Evolutionary conservation across 371 early-diverging fungal genomes (phyloP), one percentile per base, ranked within the genome.

Genomic region (Mucor racemosus): DNA sequence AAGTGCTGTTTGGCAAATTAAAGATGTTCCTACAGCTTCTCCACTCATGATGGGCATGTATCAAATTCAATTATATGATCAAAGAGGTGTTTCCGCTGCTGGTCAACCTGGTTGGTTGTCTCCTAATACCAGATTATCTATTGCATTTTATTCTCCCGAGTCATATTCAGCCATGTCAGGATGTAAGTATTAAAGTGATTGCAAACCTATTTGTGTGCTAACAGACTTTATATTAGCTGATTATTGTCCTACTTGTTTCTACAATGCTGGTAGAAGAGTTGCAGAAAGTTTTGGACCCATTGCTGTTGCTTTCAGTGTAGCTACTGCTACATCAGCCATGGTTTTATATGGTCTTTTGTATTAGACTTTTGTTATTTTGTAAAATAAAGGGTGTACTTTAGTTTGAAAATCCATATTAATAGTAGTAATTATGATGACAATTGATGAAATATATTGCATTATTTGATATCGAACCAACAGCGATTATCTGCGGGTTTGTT

Each of bases 41-140:
- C 84, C 84, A 5, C 57, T 84, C 50, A 75, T 81, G 71, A 76
- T 75, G 66, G 84, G 81, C 10, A 68, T 62, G 41, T 84, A 84
- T 69, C 72, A 76, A 35, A 68, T 84, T 36, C 78, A 78, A 50
- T 53, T 84, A 0, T 79, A 78, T 38, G 84, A 84, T 69, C 84
- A 84, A 66, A 71, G 84, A 58, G 84, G 84, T 58, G 61, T 69
- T 5, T 62, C 75, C 19, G 79, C 83, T 31, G 11, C 19, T 19
- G 56, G 60, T 36, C 54, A 60, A 19, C 83, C 83, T 34, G 83
- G 83, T 36, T 82, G 77, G 76, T 68, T 78, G 15, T 48, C 64
- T 21, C 80, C 83, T n/a, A 42, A 42, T 21, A 74, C 72, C 17
- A 48, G 69, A 17, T 59, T 82, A 19, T 74, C 76, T 4, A 78